Evolutionary conservation across 192 early-diverging fungal genomes (phyloP).

Genomic region (Coemansia sp.): DNA sequence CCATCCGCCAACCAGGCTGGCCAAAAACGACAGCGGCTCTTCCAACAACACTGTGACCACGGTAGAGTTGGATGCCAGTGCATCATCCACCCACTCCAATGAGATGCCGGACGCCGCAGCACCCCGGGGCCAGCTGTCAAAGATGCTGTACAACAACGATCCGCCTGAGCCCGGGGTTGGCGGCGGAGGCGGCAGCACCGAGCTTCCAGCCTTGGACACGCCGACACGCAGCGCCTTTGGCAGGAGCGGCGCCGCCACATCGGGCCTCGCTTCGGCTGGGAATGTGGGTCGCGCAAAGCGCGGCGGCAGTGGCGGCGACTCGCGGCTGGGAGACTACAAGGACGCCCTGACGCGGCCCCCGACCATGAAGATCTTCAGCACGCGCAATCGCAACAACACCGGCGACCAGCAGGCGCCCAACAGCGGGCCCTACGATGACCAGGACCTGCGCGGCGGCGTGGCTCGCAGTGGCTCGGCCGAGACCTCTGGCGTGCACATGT

Average conservation of each 20-base stretch:
- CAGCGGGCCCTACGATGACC: background rate
- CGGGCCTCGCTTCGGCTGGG: slow-evolving; percentile 1
- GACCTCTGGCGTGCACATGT: slow-evolving; percentile 14
- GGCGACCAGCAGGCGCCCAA: slow-evolving; percentile 3
- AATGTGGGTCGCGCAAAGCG: slow-evolving; percentile 21
- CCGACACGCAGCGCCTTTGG: background rate
- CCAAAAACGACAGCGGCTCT: slow-evolving; percentile 30
- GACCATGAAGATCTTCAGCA: slow-evolving; percentile 37
- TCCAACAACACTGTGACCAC: slow-evolving; percentile 29
- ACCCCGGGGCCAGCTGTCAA: slow-evolving; percentile 39
- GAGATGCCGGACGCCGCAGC: background rate
- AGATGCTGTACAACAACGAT: slow-evolving; percentile 39
- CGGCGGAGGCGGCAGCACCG: background rate
- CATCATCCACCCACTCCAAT: slow-evolving; percentile 9
- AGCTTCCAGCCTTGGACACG: background rate
- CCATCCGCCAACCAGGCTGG: slow-evolving; percentile 9
- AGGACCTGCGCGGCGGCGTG: slow-evolving; percentile 4
- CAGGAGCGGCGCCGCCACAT: background rate
- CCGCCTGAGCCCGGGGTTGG: background rate
- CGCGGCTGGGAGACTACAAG: slow-evolving; percentile 40
- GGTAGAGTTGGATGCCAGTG: slow-evolving; percentile 26
- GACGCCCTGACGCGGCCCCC: slow-evolving; percentile 23
- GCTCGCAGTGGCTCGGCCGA: slow-evolving; percentile 21
- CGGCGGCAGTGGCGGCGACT: slow-evolving; percentile 38
- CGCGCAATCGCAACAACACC: slow-evolving; percentile 6